Base-by-base conservation (phyloP, 352 stramenopile genomes). In the Phytophthora podocarpi region DNA sequence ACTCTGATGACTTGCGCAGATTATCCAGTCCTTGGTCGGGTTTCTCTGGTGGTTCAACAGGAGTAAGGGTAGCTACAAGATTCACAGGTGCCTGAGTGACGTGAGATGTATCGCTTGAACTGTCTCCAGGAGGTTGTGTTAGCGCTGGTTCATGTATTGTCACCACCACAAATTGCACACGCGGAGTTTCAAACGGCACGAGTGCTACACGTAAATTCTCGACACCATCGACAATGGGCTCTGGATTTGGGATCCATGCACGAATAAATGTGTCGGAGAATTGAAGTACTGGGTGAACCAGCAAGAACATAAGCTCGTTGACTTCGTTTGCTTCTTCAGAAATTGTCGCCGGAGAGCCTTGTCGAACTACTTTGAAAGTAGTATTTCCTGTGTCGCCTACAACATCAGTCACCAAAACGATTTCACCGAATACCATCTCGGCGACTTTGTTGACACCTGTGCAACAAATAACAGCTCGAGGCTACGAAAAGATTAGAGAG, bases 351-450 rank as follows among this genome's bases (percentile, higher is more conserved):
- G 48, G 21, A 5, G 62, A 53, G 21, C 73, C 68, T 30, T 87
- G 61, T 13, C 68, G 66, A 13, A 67, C 31, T 4, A 74, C 40
- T 51, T 89, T 90, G 60, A 90, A 59, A 13, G 55, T 83, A 26
- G 71, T 65, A 28, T 70, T 87, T 18, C 78, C 77, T 7, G 60
- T 46, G 18, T 91, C 82, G 2, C 73, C 75, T 10, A 89, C 66
- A 34, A 91, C 60, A 4, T 76, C 74, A 7, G 45, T 68, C 28
- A 91, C 34, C 6, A 85, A 24, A 2, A 67, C 75, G 2, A 67
- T 56, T 66, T 90, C 77, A 11, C 77, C 51, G 11, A 70, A 75
- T 42, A 53, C 20, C 12, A 90, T 42, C 0, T 56, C 41, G 15
- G 61, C 50, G 10, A 57, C 11, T 58, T 42, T 37, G 18, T 54